Evolutionary conservation across 352 stramenopile genomes (phyloP).

Genomic region (Phytophthora lateralis): DNA sequence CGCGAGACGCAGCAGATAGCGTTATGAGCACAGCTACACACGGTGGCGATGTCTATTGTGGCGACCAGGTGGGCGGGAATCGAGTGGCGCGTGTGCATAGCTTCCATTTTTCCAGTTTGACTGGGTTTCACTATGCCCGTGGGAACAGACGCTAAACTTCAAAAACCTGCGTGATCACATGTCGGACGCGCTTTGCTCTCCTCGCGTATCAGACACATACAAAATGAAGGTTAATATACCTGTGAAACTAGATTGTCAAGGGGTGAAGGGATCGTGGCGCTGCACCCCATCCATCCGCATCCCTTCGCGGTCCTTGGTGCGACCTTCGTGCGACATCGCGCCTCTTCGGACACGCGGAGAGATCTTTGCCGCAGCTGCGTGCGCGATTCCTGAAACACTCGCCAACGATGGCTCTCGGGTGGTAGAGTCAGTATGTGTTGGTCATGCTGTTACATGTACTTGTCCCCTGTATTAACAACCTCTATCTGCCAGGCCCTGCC

Average conservation of each 20-base stretch:
- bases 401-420: neutral
- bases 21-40: too few species aligned
- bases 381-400: neutral
- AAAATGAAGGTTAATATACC: constrained; percentile 7
- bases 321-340: constrained; percentile 29
- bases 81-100: constrained; percentile 18
- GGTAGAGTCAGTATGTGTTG: too few species aligned
- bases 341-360: constrained; percentile 25
- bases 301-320: constrained; percentile 34
- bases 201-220: constrained; percentile 21
- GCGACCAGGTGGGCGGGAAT: constrained; percentile 25
- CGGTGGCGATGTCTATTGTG: constrained; percentile 15
- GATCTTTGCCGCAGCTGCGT: constrained; percentile 41
- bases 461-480: too few species aligned
- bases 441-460: too few species aligned
- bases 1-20: constrained; percentile 26
- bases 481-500: too few species aligned
- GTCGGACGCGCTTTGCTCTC: neutral
- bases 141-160: constrained; percentile 33
- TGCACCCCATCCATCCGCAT: constrained; percentile 32
- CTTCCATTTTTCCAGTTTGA: constrained; percentile 39
- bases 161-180: constrained; percentile 33
- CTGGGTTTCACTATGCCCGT: constrained; percentile 27
- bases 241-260: constrained; percentile 24
- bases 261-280: constrained; percentile 19